These are phyloP conservation scores for Echinosophora koreensis DNA, from an alignment of 306 rosid species.

Conservation along the genomic window DNA sequence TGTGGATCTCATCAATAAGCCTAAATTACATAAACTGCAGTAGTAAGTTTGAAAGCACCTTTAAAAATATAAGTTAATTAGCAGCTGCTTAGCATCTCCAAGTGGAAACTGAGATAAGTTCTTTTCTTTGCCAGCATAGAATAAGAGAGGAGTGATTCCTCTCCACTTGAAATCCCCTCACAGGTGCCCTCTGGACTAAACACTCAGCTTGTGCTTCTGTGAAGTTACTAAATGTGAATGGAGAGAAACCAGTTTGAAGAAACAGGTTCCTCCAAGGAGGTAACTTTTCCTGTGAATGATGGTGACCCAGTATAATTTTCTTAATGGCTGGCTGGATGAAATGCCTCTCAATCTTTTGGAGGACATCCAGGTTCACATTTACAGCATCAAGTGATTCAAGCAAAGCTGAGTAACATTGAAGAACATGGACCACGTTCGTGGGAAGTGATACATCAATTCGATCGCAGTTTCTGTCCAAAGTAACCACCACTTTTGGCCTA, in stretches of 20 bases:
- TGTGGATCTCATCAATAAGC: constrained; percentile 63
- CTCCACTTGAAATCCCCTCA: constrained; percentile 87
- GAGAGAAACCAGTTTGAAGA: constrained; percentile 79
- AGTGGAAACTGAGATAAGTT: constrained; percentile 77
- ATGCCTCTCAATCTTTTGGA: constrained; percentile 83
- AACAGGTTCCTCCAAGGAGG: constrained; percentile 72
- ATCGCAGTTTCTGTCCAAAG: constrained; percentile 70
- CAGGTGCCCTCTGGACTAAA: constrained; percentile 82
- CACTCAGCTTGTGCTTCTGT: constrained; percentile 94
- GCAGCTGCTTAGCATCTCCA: constrained; percentile 78
- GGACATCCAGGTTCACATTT: constrained; percentile 68
- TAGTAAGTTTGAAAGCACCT: constrained; percentile 69
- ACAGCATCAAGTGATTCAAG: constrained; percentile 91
- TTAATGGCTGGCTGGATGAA: constrained; percentile 83
- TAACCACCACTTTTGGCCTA: constrained; percentile 75
- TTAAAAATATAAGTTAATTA: constrained; percentile 41
- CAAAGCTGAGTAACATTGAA: constrained; percentile 68
- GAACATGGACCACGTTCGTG: constrained; percentile 60
- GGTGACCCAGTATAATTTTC: constrained; percentile 64
- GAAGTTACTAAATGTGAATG: constrained; percentile 80
- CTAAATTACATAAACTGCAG: constrained; percentile 68
- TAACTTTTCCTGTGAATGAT: constrained; percentile 53
- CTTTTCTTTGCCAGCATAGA: constrained; percentile 91
- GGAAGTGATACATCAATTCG: constrained; percentile 70
- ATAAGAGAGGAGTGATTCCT: constrained; percentile 78